These are phyloP conservation scores for Cystofilobasidium ferigula DNA, from an alignment of 768 basidiomycete species.

Conservation along the genomic window DNA sequence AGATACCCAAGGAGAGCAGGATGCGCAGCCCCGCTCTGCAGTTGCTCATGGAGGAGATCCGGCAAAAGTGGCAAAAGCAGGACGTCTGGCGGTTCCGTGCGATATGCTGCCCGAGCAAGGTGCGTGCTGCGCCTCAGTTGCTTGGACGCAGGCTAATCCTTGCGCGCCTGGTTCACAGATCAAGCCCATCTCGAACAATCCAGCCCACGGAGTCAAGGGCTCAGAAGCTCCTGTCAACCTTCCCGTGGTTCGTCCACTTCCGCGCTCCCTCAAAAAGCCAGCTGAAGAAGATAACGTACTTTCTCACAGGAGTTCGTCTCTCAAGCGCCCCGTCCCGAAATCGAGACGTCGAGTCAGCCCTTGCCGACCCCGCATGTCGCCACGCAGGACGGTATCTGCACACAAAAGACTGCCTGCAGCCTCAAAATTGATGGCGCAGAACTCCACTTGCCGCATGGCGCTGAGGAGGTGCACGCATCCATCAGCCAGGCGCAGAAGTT, in stretches of 20 bases:
- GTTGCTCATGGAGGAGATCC: slow-evolving; percentile 49
- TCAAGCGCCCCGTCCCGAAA: not conserved
- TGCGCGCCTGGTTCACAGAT: not conserved
- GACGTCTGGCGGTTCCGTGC: slow-evolving; percentile 55
- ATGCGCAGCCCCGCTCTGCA: slow-evolving; percentile 35
- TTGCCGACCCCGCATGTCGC: not conserved
- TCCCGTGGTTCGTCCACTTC: no score
- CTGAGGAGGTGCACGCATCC: slow-evolving; percentile 42
- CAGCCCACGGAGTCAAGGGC: no score
- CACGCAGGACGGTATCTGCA: not conserved
- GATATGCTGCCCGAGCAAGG: slow-evolving; percentile 67
- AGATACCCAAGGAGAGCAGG: slow-evolving; percentile 42
- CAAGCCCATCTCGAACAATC: not conserved
- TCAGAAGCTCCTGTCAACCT: no score
- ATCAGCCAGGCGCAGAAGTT: slow-evolving; percentile 56
- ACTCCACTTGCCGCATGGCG: slow-evolving; percentile 44
- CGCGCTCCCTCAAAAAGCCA: no score
- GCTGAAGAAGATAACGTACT: no score
- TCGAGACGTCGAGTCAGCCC: no score
- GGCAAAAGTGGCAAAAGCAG: slow-evolving; percentile 59
- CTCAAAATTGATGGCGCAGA: slow-evolving; percentile 39
- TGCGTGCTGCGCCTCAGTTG: no score
- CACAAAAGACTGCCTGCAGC: not conserved
- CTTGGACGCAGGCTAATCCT: not conserved
- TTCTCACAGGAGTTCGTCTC: slow-evolving; percentile 20